These are phyloP conservation scores for Neurospora sp. DNA, from an alignment of 495 filamentous ascomycete species.

Conservation along the genomic window DNA sequence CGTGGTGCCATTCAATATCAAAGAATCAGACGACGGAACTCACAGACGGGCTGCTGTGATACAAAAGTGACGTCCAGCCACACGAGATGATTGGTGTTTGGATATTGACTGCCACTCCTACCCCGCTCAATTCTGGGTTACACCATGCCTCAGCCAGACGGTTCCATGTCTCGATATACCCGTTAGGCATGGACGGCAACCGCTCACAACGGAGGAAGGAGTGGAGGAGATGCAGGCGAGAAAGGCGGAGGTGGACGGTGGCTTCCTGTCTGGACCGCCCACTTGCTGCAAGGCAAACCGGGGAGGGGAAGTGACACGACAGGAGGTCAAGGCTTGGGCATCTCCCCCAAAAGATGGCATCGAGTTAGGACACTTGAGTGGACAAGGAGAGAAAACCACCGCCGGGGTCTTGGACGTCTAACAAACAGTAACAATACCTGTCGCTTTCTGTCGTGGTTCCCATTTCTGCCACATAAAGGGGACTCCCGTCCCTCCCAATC, in stretches of 20 bases:
- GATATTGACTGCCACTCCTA: conserved; percentile 16
- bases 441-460: not conserved
- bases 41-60: conserved; percentile 4
- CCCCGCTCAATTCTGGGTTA: conserved; percentile 18
- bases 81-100: conserved; percentile 21
- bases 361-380: not conserved
- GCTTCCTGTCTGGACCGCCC: not conserved
- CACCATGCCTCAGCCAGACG: conserved; percentile 7
- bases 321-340: not conserved
- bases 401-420: not conserved
- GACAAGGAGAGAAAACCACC: not conserved
- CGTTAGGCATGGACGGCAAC: not conserved
- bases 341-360: not conserved
- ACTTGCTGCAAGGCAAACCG: not conserved
- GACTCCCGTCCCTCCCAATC: conserved; percentile 8
- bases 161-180: not conserved
- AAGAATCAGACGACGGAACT: conserved; percentile 4
- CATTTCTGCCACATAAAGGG: conserved; percentile 12
- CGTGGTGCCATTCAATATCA: conserved; percentile 8
- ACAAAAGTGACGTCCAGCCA: conserved; percentile 18
- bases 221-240: not conserved
- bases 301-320: not conserved
- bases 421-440: not conserved
- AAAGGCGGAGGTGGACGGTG: not conserved
- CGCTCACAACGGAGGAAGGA: not conserved